Conservation (phyloP, 202 grass and related monocot species). For the Panicum virgatum region DNA sequence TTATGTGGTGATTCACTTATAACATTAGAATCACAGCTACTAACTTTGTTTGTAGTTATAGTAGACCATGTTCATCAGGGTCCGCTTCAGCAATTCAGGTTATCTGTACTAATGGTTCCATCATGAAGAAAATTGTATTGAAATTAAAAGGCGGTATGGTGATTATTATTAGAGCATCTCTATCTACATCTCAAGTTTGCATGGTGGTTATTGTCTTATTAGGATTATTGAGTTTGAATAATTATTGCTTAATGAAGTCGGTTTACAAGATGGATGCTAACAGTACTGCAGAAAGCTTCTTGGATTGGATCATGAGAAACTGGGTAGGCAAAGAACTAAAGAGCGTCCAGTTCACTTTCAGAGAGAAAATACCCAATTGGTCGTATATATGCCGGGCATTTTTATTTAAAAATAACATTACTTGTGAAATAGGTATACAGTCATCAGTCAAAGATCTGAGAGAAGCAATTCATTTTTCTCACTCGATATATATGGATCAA, state of each 20-base stretch:
- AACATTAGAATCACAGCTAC: neutral
- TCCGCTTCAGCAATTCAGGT: neutral
- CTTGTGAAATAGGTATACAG: neutral
- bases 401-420: neutral
- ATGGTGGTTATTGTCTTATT: neutral
- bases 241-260: neutral
- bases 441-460: neutral
- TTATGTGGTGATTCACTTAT: conserved; percentile 4
- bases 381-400: neutral
- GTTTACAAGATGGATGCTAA: neutral
- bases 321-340: neutral
- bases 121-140: neutral
- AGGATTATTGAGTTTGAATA: neutral
- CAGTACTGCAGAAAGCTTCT: neutral
- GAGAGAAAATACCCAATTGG: neutral
- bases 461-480: neutral
- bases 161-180: too few species aligned
- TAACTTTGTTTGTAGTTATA: neutral
- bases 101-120: neutral
- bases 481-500: neutral
- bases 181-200: neutral
- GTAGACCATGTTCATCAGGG: conserved; percentile 5
- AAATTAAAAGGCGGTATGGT: neutral
- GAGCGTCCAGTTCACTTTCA: neutral
- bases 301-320: neutral